Base-by-base conservation (phyloP, 345 rosid genomes). In the Cardiospermum halicacabum region DNA sequence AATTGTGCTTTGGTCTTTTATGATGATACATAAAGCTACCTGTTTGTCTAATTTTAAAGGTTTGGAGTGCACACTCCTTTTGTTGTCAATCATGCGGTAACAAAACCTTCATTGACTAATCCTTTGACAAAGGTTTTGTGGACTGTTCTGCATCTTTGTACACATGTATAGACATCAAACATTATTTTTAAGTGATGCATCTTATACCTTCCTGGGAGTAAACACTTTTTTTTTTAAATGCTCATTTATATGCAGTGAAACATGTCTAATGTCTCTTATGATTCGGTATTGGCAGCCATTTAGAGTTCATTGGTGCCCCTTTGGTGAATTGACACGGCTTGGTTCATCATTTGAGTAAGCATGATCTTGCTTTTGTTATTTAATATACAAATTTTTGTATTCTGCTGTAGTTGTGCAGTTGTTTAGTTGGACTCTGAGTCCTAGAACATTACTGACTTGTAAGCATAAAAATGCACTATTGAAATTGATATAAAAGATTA, bases 241-340 rank as follows among this genome's bases (percentile, higher is more conserved):
- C 50, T 39, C 58, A 25, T 31, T 16, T 58, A 25, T 54, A 25
- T 62, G 39, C 12, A 16, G 56, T 65, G 1, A 10, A 25, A 37
- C 48, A 16, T 34, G 24, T 30, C 53, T 65, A 18, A 56, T 49
- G 6, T 7, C 28, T 3, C 45, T 45, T 64, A 16, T 30, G 26
- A 56, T 56, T 36, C 59, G 58, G 19, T 67, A 43, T 58, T 64
- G 65, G 70, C 84, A 85, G 90, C 87, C 80, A 15, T 82, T 76
- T 69, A 73, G 80, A 58, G 74, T 83, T 74, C 91, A 81, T 42
- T 85, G 88, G 85, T 85, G 91, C 64, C 91, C 91, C 0, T 85
- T 77, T 79, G 85, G 84, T 61, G 81, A 77, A 56, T 77, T 73
- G 73, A 56, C 80, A 62, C 75, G 67, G 54, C 32, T 80, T 54